Evolutionary conservation across 257 asterid genomes (phyloP), one percentile per base, ranked within the genome.

Genomic region (Penstemon eatonii): DNA sequence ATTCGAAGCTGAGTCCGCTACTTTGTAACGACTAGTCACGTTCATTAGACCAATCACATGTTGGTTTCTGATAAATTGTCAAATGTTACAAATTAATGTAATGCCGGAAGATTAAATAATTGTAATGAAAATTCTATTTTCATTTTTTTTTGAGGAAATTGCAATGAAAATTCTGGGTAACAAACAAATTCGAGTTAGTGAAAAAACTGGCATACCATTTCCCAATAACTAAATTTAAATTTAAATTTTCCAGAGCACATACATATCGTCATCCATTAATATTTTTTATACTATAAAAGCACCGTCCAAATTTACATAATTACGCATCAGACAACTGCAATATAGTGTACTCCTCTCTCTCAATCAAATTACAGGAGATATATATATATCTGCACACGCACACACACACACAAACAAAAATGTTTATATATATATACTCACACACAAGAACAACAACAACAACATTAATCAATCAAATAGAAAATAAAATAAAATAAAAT

Each of bases 241-340:
- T 4, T 46, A 5, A 3, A 6, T 8, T 9, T 46, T 7, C 54
- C 54, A 49, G 33, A 25, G 33, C 33, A 25, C 33, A 25, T 25
- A 25, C 33, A 6, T n/a, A n/a, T 6, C 9, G 7, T n/a, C 36
- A 6, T 12, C 50, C 50, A 40, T 60, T 33, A 36, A 25, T 25
- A 10, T 12, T 3, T 49, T 10, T 49, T 49, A 6, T 49, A 49
- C 4, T 57, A 4, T 7, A 47, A 5, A 25, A 11, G n/a, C 33
- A 3, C 12, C 11, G 19, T 62, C 42, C 49, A 66, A 8, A 5
- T n/a, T 36, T 13, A 50, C 61, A 70, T 70, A 19, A 70, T 70
- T 51, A 62, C 43, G 62, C 5, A 12, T 53, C 53, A 46, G 68
- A 61, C 56, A 60, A 51, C 68, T 19, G 47, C 75, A 61, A 70